Percentiles rank a stretch among this genome's conserved stretches.
phyloP scores from a whole-genome alignment of 257 asterid genomes.

The Petunia secreta region DNA sequence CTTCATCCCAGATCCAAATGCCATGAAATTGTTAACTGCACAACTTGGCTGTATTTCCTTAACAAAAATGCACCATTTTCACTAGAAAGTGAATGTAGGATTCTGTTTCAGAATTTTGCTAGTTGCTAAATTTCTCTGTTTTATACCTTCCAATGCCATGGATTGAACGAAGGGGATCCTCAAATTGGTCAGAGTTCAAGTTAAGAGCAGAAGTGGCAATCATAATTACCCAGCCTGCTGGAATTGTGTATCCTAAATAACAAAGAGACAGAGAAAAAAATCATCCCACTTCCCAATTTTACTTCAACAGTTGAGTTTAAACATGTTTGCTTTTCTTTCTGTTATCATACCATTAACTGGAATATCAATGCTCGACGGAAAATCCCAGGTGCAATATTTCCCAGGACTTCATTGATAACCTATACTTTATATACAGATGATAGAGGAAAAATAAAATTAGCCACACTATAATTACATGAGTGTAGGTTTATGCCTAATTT shows the following conservation, averaged over 20 bases:
- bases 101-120: neutral
- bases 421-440: neutral
- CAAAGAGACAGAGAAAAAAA: neutral
- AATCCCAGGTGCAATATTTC: constrained; percentile 83
- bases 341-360: constrained; percentile 55
- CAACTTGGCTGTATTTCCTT: constrained; percentile 50
- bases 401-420: constrained; percentile 78
- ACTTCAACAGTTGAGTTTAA: neutral
- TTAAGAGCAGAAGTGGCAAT: constrained; percentile 77
- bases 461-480: neutral
- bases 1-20: constrained; percentile 89
- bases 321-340: neutral
- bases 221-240: constrained; percentile 79
- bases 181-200: constrained; percentile 49
- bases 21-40: constrained; percentile 66
- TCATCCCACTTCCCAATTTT: neutral
- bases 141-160: constrained; percentile 74
- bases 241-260: constrained; percentile 70
- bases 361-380: constrained; percentile 80
- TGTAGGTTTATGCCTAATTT: neutral
- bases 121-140: too few species aligned
- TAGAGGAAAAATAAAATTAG: neutral
- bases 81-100: neutral
- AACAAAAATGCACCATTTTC: neutral
- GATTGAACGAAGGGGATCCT: constrained; percentile 79